Percentiles rank a stretch among this genome's conserved stretches.
Evolutionary conservation across 306 rosid genomes (phyloP).

Genomic region (Trifolium repens): DNA sequence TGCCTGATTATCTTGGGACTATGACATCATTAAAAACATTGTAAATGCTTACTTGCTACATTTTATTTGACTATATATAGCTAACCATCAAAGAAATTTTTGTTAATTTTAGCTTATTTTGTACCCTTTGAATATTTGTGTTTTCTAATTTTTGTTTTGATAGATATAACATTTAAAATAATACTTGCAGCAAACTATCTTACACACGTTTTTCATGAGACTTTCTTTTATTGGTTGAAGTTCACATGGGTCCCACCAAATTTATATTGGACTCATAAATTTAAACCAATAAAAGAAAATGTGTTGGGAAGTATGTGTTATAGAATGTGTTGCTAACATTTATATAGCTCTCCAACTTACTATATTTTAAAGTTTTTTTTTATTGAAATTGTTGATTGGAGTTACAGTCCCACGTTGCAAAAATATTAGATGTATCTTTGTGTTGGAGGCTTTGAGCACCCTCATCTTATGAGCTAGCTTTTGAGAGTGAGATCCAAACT

Average conservation of each 20-base stretch:
- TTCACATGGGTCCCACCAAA: neutral
- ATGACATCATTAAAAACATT: neutral
- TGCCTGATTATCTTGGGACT: neutral
- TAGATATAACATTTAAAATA: neutral
- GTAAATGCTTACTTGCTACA: constrained; percentile 30
- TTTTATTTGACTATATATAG: constrained; percentile 40
- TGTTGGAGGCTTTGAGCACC: too few species aligned
- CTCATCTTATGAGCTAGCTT: too few species aligned
- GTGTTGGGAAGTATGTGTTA: neutral
- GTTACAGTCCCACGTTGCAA: too few species aligned
- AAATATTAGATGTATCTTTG: too few species aligned
- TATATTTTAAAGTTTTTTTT: neutral
- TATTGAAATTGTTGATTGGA: too few species aligned
- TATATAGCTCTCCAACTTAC: neutral
- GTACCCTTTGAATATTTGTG: neutral
- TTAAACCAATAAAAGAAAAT: too few species aligned
- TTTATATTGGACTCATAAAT: too few species aligned
- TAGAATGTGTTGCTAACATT: too few species aligned
- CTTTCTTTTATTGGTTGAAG: neutral
- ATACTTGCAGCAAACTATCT: too few species aligned
- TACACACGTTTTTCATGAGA: too few species aligned
- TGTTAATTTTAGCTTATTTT: neutral
- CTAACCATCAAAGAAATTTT: too few species aligned
- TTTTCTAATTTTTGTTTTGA: neutral
- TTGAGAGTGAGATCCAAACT: too few species aligned